Evolutionary conservation across 1,284 basidiomycete genomes (phyloP).

Genomic region (Puccinia novopanici): DNA sequence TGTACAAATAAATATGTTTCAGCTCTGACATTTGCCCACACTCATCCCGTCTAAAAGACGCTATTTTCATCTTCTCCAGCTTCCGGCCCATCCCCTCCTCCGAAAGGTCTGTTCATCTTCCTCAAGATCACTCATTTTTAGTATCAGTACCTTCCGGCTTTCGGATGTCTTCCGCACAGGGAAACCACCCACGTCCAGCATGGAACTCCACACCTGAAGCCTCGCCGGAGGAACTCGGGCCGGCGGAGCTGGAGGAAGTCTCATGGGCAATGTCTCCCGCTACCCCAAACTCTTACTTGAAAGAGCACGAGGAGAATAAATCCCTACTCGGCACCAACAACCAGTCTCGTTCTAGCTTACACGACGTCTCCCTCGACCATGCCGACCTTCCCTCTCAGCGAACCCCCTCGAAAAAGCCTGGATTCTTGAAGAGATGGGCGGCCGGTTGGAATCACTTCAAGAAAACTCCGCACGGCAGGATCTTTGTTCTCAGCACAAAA

Average conservation of each 20-base stretch:
- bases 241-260: conserved; percentile 17
- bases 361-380: conserved; percentile 23
- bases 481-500: neutral
- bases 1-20: too few relatives aligned
- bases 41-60: too few relatives aligned
- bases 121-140: neutral
- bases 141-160: neutral
- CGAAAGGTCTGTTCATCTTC: neutral
- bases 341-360: conserved; percentile 24
- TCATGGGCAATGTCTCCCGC: conserved; percentile 23
- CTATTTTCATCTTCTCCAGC: neutral
- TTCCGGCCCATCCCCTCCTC: neutral
- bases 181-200: neutral
- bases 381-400: neutral
- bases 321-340: conserved; percentile 6
- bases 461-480: conserved; percentile 4
- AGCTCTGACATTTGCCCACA: too few relatives aligned
- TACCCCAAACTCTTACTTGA: conserved; percentile 21
- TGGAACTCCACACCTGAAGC: conserved; percentile 1
- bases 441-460: conserved; percentile 23
- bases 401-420: neutral
- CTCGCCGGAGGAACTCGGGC: conserved; percentile 18
- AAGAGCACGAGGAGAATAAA: conserved; percentile 37
- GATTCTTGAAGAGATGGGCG: neutral
- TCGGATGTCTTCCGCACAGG: conserved; percentile 14